phyloP scores from a whole-genome alignment of 148 eudicot species.

The Cornus kousa region DNA sequence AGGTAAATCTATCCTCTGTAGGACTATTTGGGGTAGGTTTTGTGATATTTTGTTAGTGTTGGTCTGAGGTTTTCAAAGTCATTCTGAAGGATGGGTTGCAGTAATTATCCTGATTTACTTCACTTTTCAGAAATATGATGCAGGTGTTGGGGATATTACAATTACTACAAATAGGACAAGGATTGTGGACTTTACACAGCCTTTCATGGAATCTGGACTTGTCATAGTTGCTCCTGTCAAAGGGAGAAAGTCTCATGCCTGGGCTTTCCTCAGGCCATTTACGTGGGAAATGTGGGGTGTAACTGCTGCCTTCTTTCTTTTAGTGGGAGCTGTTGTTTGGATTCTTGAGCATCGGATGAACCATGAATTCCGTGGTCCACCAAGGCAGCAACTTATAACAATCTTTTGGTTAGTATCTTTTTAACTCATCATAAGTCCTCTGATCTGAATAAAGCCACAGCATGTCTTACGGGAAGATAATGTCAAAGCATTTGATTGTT shows the following conservation, averaged over 20 bases:
- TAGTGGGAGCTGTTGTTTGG: constrained; percentile 77
- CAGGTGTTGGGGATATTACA: constrained; percentile 80
- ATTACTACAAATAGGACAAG: constrained; percentile 71
- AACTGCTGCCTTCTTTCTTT: constrained; percentile 52
- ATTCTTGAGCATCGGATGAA: constrained; percentile 76
- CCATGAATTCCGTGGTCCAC: constrained; percentile 75
- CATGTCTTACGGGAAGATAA: neutral
- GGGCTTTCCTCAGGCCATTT: constrained; percentile 78
- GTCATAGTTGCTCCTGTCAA: constrained; percentile 65
- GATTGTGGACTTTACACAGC: constrained; percentile 85
- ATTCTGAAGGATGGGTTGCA: neutral
- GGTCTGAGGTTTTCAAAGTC: neutral
- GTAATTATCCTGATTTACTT: constrained; percentile 11
- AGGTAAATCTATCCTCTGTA: neutral
- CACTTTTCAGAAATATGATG: constrained; percentile 64
- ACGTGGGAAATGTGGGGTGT: constrained; percentile 63
- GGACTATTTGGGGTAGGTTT: neutral
- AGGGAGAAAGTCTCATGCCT: constrained; percentile 44
- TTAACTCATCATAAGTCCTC: neutral
- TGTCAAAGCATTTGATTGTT: neutral
- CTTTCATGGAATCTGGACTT: constrained; percentile 66
- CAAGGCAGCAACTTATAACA: constrained; percentile 67
- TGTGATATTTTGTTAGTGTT: neutral
- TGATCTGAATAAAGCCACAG: neutral
- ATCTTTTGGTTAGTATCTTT: constrained; percentile 53